Conservation (phyloP, 179 eudicot genomes). For the Carnegiea gigantea region DNA sequence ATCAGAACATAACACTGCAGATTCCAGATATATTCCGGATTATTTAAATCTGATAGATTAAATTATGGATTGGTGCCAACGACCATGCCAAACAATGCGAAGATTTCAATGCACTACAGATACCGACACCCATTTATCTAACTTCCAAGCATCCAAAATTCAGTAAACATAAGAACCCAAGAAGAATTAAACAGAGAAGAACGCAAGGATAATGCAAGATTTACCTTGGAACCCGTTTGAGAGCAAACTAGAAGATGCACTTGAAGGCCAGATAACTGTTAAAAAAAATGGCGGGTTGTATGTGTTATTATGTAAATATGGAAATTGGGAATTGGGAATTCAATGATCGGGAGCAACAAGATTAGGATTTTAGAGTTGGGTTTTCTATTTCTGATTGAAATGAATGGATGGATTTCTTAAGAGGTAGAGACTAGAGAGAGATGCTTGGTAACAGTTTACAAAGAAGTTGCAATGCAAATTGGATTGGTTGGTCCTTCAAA, state of each 20-base stretch:
- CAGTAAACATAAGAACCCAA: background rate
- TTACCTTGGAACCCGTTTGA: background rate
- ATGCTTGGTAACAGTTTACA: background rate
- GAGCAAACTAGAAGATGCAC: background rate
- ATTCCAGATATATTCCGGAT: background rate
- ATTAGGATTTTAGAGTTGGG: background rate
- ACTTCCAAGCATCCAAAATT: too few species aligned
- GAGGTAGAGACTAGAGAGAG: background rate
- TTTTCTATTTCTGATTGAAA: background rate
- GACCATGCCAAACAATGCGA: background rate
- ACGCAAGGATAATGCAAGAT: background rate
- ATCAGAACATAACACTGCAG: background rate
- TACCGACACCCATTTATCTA: too few species aligned
- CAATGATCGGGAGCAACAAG: background rate
- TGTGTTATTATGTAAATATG: background rate
- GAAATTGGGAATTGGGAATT: background rate
- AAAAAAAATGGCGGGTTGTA: background rate
- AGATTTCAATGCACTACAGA: background rate
- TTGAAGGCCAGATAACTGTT: background rate
- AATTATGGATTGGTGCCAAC: background rate
- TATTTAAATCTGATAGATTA: background rate
- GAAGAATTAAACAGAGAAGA: background rate
- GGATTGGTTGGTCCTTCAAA: background rate
- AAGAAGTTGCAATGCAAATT: background rate
- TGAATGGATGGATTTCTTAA: background rate